A percentile compares a stretch with the other conserved stretches of the same genome.
phyloP scores from a whole-genome alignment of 1,139 yeast genomes.

The Saccharomyces hybrid region DNA sequence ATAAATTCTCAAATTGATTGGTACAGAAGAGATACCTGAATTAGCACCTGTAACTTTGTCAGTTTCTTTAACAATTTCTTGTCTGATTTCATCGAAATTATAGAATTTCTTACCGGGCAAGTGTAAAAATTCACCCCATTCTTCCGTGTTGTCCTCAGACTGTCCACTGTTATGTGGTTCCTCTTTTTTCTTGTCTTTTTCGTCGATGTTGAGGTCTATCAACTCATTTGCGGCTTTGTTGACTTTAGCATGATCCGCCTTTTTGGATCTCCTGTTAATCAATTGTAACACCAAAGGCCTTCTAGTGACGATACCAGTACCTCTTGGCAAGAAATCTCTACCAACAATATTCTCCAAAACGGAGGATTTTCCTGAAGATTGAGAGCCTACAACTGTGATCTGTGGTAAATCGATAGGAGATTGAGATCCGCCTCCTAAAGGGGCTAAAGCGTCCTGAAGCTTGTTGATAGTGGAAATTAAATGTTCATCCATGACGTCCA shows the following conservation, averaged over 20 bases:
- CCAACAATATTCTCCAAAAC: conserved; percentile 93
- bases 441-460: conserved; percentile 88
- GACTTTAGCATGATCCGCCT: conserved; percentile 15
- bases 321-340: conserved; percentile 89
- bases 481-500: conserved; percentile 69
- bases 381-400: conserved; percentile 94
- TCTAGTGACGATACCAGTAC: conserved; percentile 93
- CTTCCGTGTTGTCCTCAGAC: conserved; percentile 74
- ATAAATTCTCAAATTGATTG: conserved; percentile 87
- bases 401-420: conserved; percentile 91
- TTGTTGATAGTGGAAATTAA: conserved; percentile 88
- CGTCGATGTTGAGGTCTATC: conserved; percentile 31
- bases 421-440: conserved; percentile 78
- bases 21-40: conserved; percentile 85
- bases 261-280: conserved; percentile 54
- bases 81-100: conserved; percentile 85
- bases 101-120: conserved; percentile 80
- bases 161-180: conserved; percentile 28
- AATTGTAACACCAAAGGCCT: conserved; percentile 81
- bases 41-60: conserved; percentile 90
- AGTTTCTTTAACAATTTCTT: conserved; percentile 87
- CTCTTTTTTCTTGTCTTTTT: conserved; percentile 16
- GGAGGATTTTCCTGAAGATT: conserved; percentile 88
- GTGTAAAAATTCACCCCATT: conserved; percentile 98
- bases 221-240: conserved; percentile 31